These are phyloP conservation scores for Colletotrichum trifolii DNA, from an alignment of 2,329 filamentous ascomycete species.

Conservation along the genomic window DNA sequence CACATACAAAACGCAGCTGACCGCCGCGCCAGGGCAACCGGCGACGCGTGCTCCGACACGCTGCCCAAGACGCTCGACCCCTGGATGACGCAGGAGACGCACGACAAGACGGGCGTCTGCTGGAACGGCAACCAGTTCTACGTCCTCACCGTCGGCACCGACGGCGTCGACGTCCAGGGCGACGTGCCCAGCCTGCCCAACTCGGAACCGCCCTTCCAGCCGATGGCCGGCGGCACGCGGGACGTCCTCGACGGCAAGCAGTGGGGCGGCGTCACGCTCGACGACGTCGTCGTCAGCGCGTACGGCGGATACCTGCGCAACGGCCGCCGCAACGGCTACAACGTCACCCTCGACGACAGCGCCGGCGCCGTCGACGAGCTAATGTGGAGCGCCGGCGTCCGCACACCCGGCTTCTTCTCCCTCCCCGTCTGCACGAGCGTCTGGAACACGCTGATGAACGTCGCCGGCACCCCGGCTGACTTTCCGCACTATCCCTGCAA, in stretches of 20 bases:
- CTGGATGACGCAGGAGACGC: constrained; percentile 18
- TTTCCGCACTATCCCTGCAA: constrained; percentile 12
- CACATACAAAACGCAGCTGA: too few relatives aligned
- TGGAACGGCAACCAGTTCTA: constrained; percentile 28
- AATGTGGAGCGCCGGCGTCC: constrained; percentile 2
- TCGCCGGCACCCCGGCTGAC: background rate
- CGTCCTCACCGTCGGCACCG: background rate
- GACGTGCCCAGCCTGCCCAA: background rate
- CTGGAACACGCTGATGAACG: constrained; percentile 16
- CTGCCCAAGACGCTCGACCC: constrained; percentile 18
- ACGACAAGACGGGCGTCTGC: constrained; percentile 10
- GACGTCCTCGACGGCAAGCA: constrained; percentile 25
- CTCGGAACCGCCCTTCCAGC: constrained; percentile 16
- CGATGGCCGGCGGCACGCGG: background rate
- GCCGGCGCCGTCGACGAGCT: constrained; percentile 8
- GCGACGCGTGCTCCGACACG: constrained; percentile 9
- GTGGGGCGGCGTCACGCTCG: constrained; percentile 19
- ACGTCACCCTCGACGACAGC: constrained; percentile 9
- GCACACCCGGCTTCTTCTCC: constrained; percentile 16
- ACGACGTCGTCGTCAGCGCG: constrained; percentile 27
- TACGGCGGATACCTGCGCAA: constrained; percentile 7
- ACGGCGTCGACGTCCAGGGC: background rate
- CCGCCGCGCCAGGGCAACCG: background rate
- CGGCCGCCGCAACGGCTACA: constrained; percentile 24
- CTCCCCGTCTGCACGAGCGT: constrained; percentile 24